Conservation (phyloP, 169 alveolate genomes). For the Plasmodium sp. region DNA sequence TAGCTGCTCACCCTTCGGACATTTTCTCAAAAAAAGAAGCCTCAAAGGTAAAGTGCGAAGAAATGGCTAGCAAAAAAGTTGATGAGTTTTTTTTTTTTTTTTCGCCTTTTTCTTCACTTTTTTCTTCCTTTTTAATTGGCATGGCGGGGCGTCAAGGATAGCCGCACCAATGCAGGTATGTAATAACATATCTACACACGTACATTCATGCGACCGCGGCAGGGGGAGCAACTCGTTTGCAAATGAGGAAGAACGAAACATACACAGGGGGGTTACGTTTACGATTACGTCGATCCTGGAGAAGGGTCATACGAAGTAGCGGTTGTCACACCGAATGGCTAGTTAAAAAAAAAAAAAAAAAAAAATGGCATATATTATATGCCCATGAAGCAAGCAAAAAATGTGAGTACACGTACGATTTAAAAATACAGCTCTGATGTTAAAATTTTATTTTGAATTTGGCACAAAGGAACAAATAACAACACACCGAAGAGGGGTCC, state of each 20-base stretch:
- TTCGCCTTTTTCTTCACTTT: background rate
- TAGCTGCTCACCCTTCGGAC: background rate
- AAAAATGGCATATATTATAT: background rate
- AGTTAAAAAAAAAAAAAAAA: background rate
- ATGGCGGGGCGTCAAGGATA: background rate
- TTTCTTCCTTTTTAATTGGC: background rate
- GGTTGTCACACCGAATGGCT: background rate
- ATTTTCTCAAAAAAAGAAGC: background rate
- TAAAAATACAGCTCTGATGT: background rate
- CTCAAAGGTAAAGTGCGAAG: background rate
- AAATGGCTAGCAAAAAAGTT: background rate
- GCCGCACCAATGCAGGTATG: background rate
- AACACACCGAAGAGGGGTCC: background rate
- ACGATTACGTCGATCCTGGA: background rate
- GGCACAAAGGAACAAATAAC: background rate
- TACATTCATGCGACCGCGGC: background rate
- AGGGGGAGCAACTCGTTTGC: background rate
- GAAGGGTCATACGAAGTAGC: background rate
- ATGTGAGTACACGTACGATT: background rate
- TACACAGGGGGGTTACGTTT: background rate
- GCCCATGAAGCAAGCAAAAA: background rate
- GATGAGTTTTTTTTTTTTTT: background rate
- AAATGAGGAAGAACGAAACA: background rate
- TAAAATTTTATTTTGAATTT: too few species aligned
- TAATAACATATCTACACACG: background rate